phyloP scores from a whole-genome alignment of 2,329 filamentous ascomycete genomes.

The Xylaria sp. region DNA sequence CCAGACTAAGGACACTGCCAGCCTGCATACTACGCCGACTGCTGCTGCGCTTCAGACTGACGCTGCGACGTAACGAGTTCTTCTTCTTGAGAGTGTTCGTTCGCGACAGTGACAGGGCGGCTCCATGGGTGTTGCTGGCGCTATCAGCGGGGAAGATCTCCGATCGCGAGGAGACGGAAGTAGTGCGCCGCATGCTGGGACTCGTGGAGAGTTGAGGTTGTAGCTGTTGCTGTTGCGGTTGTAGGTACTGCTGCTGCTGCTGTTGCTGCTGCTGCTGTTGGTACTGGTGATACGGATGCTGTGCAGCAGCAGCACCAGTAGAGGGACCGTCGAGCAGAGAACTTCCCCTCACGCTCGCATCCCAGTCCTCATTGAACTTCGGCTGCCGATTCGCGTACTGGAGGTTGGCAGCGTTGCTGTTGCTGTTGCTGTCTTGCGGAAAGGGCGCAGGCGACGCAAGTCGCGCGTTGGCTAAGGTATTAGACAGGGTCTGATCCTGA shows the following conservation, averaged over 20 bases:
- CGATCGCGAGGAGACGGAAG: slow-evolving; percentile 51
- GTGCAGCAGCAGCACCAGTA: slow-evolving; percentile 17
- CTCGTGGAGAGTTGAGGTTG: slow-evolving; percentile 24
- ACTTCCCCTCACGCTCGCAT: slow-evolving; percentile 61
- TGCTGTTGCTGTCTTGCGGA: not conserved
- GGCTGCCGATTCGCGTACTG: slow-evolving; percentile 34
- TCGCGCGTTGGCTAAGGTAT: slow-evolving; percentile 36
- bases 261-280: slow-evolving; percentile 19
- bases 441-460: slow-evolving; percentile 27
- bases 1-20: slow-evolving; percentile 78
- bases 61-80: slow-evolving; percentile 65
- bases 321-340: slow-evolving; percentile 53
- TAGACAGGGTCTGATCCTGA: slow-evolving; percentile 34
- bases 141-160: slow-evolving; percentile 42
- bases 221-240: slow-evolving; percentile 10
- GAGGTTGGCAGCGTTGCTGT: slow-evolving; percentile 16
- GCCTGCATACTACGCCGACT: slow-evolving; percentile 79
- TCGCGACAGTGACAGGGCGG: slow-evolving; percentile 36
- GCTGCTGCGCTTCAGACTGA: slow-evolving; percentile 70
- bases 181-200: slow-evolving; percentile 52
- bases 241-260: slow-evolving; percentile 11
- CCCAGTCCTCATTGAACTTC: slow-evolving; percentile 66
- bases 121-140: slow-evolving; percentile 30
- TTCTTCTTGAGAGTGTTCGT: slow-evolving; percentile 85
- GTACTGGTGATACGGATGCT: slow-evolving; percentile 15